These are phyloP conservation scores for Oryza longistaminata DNA, from an alignment of 176 grass and related monocot species.

Conservation along the genomic window DNA sequence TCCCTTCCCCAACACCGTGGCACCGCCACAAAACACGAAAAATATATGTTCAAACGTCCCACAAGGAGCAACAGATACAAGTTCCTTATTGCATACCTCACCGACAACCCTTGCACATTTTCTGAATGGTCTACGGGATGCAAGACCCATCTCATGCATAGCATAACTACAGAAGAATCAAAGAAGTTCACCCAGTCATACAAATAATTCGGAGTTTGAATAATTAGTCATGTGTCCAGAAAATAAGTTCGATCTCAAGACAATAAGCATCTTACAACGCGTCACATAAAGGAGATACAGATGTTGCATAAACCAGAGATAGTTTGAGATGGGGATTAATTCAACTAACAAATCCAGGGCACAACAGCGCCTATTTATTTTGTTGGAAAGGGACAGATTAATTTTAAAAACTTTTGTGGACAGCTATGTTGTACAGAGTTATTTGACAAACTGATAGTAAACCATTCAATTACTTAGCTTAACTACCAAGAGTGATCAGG, in stretches of 20 bases:
- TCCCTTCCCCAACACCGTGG: no score
- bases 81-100: slow-evolving; percentile 64
- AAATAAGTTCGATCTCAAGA: background rate
- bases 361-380: slow-evolving; percentile 1
- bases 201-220: slow-evolving; percentile 15
- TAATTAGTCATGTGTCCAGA: background rate
- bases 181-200: slow-evolving; percentile 14
- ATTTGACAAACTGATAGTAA: slow-evolving; percentile 16
- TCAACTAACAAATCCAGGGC: slow-evolving; percentile 19
- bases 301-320: slow-evolving; percentile 1
- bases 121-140: slow-evolving; percentile 86
- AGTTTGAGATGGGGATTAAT: background rate
- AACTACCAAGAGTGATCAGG: background rate
- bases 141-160: slow-evolving; percentile 96
- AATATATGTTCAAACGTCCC: slow-evolving; percentile 10
- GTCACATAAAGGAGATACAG: background rate
- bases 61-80: slow-evolving; percentile 1
- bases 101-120: slow-evolving; percentile 98
- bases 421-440: background rate
- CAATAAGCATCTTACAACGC: background rate
- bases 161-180: slow-evolving; percentile 63
- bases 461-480: slow-evolving; percentile 1
- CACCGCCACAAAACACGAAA: background rate
- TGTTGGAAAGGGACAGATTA: background rate
- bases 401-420: background rate